Base-by-base conservation (phyloP, 169 alveolate species). In the Cryptosporidium muris region DNA sequence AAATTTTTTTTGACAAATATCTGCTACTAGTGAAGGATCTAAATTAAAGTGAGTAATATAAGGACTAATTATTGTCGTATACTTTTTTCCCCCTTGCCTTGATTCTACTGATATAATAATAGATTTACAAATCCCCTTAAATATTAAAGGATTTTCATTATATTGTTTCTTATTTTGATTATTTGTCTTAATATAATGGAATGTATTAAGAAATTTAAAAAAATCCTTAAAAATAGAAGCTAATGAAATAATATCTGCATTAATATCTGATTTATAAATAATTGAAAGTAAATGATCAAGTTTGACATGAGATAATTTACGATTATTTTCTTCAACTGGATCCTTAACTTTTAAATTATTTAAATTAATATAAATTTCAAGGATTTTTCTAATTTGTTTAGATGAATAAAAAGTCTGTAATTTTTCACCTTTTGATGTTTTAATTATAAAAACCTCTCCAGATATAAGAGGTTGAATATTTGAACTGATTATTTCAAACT, bases 51-150 rank as follows among this genome's bases (percentile, higher is more conserved):
- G 85, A 38, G 54, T 58, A 6, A 74, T 74, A 49, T 25, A 74
- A 38, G 85, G 85, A 58, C 85, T 74, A 42, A 74, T 74, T n/a
- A 74, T 58, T n/a, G 74, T 74, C 9, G 60, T 63, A 47, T 56
- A 64, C n/a, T 74, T 74, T 58, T 51, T 74, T 58, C 74, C 45
- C 16, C 85, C 85, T 40, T 48, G 54, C 54, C 85, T 74, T 47
- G 85, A 56, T 47, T 74, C 85, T 8, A 68, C 11, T 58, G 54
- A 60, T 25, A 74, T 74, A 11, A 54, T 45, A 43, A 74, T 58
- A 40, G 67, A n/a, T 74, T 54, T 74, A 60, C 85, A 74, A 3
- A 14, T 43, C 2, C 85, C 85, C 4, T 62, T 74, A 38, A 53
- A 14, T 74, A 74, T 56, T 11, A 16, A 58, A 40, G 85, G 85